Evolutionary conservation across 1,284 basidiomycete species (phyloP).

Genomic region (Sphagnurus paluster): DNA sequence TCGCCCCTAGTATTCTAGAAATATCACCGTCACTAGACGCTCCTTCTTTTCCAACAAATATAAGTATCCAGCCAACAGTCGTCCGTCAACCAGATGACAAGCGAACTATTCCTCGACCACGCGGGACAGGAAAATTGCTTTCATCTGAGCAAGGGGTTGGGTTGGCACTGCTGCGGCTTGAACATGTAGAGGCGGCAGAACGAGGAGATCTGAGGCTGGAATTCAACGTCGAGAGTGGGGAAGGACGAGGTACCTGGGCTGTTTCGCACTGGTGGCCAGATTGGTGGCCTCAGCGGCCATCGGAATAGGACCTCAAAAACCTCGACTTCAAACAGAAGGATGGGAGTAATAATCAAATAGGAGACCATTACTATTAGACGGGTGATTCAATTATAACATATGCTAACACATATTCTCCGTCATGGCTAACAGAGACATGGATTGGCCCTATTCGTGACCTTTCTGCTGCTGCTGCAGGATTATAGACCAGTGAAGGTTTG

Average conservation of each 20-base stretch:
- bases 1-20: slow-evolving; percentile 14
- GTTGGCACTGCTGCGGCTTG: slow-evolving; percentile 71
- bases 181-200: slow-evolving; percentile 47
- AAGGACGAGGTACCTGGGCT: slow-evolving; percentile 33
- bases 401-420: slow-evolving; percentile 81
- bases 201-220: slow-evolving; percentile 43
- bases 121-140: slow-evolving; percentile 69
- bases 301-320: slow-evolving; percentile 9
- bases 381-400: slow-evolving; percentile 65
- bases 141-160: slow-evolving; percentile 58
- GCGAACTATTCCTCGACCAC: slow-evolving; percentile 41
- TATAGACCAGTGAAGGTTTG: slow-evolving; percentile 56
- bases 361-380: neutral
- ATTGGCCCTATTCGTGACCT: slow-evolving; percentile 34
- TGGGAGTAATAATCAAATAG: neutral
- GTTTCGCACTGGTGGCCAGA: slow-evolving; percentile 64
- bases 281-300: slow-evolving; percentile 59
- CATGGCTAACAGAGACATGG: slow-evolving; percentile 80
- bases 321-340: too few relatives aligned
- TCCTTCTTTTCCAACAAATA: slow-evolving; percentile 29
- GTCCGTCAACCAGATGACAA: slow-evolving; percentile 22
- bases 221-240: slow-evolving; percentile 30
- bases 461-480: slow-evolving; percentile 23
- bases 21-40: slow-evolving; percentile 15
- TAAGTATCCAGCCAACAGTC: slow-evolving; percentile 38